Conservation (phyloP, 108 stramenopile species). For the Nannochloropsis gaditana region DNA sequence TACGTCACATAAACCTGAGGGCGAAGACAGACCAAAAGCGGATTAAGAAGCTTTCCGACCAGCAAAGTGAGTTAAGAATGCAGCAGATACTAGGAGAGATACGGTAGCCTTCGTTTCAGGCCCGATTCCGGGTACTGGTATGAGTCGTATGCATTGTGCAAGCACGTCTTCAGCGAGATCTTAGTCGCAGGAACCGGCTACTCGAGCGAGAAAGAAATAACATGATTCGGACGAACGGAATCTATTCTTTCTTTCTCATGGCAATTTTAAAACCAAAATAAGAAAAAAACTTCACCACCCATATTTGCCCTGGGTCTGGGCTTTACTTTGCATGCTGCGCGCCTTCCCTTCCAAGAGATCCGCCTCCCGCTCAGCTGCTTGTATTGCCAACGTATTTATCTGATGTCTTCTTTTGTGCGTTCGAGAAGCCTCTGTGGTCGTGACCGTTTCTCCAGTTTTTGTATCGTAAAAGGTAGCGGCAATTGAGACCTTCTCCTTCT, state of each 20-base stretch:
- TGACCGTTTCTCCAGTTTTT: constrained; percentile 13
- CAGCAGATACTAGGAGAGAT: too few species aligned
- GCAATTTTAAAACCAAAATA: neutral
- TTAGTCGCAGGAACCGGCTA: too few species aligned
- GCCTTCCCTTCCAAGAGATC: constrained; percentile 23
- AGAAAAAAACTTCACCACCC: neutral
- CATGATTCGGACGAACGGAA: too few species aligned
- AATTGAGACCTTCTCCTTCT: constrained; percentile 21
- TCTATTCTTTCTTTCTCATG: neutral
- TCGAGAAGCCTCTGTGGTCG: constrained; percentile 14
- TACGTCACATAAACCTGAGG: too few species aligned
- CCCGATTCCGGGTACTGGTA: too few species aligned
- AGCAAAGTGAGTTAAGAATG: too few species aligned
- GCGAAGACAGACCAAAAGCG: too few species aligned
- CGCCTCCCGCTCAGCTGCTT: constrained; percentile 26
- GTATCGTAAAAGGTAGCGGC: constrained; percentile 20
- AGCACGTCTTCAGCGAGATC: too few species aligned
- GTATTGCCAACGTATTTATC: constrained; percentile 26
- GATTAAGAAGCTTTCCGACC: too few species aligned
- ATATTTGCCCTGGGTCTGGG: constrained; percentile 23
- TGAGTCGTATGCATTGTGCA: too few species aligned
- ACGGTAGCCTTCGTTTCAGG: too few species aligned
- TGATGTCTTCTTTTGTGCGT: constrained; percentile 25
- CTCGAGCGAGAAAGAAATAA: too few species aligned
- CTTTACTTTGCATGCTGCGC: constrained; percentile 1